Conservation (phyloP, 352 stramenopile species). For the Pythium brachiatum region DNA sequence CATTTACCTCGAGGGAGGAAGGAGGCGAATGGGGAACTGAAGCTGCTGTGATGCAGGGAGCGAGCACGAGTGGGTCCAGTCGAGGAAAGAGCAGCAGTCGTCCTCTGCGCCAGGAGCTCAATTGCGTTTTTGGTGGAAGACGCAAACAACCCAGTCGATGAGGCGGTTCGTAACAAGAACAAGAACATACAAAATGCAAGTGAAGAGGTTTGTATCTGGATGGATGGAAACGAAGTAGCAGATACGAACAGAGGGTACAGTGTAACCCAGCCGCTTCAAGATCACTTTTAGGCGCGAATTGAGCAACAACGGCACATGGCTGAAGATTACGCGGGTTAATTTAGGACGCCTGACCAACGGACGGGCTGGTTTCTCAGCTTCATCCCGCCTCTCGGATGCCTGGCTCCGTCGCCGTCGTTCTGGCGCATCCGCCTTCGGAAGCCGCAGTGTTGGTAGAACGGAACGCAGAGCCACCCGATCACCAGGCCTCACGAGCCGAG, state of each 20-base stretch:
- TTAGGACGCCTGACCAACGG: not conserved
- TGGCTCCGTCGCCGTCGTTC: not conserved
- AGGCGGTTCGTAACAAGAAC: slow-evolving; percentile 12
- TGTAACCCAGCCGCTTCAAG: not conserved
- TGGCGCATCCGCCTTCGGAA: too few species aligned
- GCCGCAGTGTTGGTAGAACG: not conserved
- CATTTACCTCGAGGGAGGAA: slow-evolving; percentile 8
- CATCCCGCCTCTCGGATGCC: slow-evolving; percentile 11
- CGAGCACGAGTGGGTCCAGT: slow-evolving; percentile 4
- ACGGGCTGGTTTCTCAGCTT: not conserved
- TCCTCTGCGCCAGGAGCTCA: not conserved
- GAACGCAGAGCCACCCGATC: not conserved
- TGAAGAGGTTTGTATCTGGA: slow-evolving; percentile 7
- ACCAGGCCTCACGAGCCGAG: not conserved
- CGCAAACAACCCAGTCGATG: slow-evolving; percentile 10
- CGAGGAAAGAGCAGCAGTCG: not conserved
- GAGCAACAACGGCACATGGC: not conserved
- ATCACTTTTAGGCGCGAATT: not conserved
- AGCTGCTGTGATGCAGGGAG: not conserved
- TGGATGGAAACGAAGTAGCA: not conserved
- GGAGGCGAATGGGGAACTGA: slow-evolving; percentile 3
- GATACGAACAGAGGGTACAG: not conserved
- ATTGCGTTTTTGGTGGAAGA: slow-evolving; percentile 11
- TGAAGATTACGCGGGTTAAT: not conserved
- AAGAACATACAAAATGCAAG: slow-evolving; percentile 5